Base-by-base conservation (phyloP, 805 yeast genomes). In the Cephaloascus fragrans region DNA sequence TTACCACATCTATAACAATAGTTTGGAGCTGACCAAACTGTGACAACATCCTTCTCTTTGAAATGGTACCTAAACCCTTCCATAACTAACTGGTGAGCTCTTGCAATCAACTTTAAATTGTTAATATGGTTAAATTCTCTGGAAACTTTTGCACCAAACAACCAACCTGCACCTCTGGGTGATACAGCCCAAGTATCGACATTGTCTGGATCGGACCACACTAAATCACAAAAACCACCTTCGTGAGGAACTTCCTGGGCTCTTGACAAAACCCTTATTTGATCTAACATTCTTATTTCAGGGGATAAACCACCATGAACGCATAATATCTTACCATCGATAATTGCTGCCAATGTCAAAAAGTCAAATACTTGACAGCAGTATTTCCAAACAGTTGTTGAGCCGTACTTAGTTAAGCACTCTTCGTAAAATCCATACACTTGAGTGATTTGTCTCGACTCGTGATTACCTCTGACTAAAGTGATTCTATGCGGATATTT, bases 231-330 rank as follows among this genome's bases (percentile, higher is more conserved):
- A 59, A 90, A 90, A 2, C 97, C 97, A 49, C 98, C 98, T 64
- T 90, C 98, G 58, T 93, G 97, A 3, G 98, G 98, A 36, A 90
- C 96, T 62, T 90, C 97, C 61, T 90, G 97, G 3, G 97, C 97
- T 53, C 98, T 73, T 39, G 93, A 83, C 41, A 90, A 68, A 16
- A 90, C 97, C 51, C 97, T 71, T 47, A 90, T 88, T 62, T 90
- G 98, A 59, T 90, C 98, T 48, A 90, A 71, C 95, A 93, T 89
- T 57, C 97, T 77, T 46, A 90, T 89, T 60, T 93, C 97, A 2
- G 98, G 98, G 12, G 96, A 85, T 40, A 90, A 70, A 4, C 98
- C 98, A 42, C 98, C 98, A 59, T 90, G 98, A 35, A 93, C 96
- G 68, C 98, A 90, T 42, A 90, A 67, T 36, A 90, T 83, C 54